Evolutionary conservation across 768 basidiomycete species (phyloP), one percentile per base, ranked within the genome.

Genomic region (Agrocybe pediades): DNA sequence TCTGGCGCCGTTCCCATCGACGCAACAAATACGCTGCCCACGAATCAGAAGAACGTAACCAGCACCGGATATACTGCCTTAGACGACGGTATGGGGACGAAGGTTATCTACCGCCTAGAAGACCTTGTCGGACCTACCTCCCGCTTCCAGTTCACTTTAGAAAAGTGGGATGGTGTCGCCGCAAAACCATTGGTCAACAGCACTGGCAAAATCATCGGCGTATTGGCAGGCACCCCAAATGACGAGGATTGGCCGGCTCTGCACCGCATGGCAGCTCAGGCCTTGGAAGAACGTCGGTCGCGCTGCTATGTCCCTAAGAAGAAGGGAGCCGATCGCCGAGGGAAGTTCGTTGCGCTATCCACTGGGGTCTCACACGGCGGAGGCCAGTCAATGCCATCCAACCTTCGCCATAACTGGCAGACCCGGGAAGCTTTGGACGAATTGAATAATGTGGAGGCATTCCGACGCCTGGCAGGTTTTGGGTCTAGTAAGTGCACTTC

Each of bases 381-480:
- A 3, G 55, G 59, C 2, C 52, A 50, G 29, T 25, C 20, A 23
- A 6, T n/a, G 4, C 55, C 58, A 6, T 39, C 41, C 2, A 60
- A 56, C 26, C 51, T 60, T 2, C 15, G 20, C 42, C 30, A 60
- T 52, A 9, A 2, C 21, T 16, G 30, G 6, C 11, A 15, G 19
- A 56, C 53, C 40, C 17, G 23, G 2, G 17, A 41, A 5, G 44
- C 41, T 1, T 25, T 56, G 4, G 9, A 53, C 3, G 19, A 54
- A 9, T 42, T 60, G 8, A 24, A 49, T n/a, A 9, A 19, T 1
- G 42, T 54, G 43, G 27, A 53, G 23, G 6, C 41, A 13, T 50
- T 60, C 48, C 30, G 29, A 21, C 27, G 58, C 8, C 20, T 60
- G 6, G 49, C 55, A 13, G 58, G 58, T 2, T 54, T 56, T 39